Evolutionary conservation across 495 filamentous ascomycete genomes (phyloP).

Genomic region (Xylaria flabelliformis): DNA sequence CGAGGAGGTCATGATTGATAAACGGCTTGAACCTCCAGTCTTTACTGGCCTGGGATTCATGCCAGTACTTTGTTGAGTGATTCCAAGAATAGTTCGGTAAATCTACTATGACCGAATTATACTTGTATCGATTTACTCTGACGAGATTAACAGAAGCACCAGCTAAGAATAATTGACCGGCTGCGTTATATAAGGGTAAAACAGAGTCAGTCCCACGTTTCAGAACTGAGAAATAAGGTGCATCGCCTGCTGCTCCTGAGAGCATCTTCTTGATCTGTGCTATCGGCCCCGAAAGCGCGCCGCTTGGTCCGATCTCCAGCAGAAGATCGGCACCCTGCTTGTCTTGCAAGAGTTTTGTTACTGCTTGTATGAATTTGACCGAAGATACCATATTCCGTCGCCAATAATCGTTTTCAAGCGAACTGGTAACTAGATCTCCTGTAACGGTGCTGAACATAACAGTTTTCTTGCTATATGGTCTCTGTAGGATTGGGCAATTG

Average conservation of each 20-base stretch:
- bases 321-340: slow-evolving; percentile 35
- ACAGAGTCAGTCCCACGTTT: neutral
- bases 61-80: slow-evolving; percentile 44
- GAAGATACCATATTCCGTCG: slow-evolving; percentile 41
- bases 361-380: slow-evolving; percentile 48
- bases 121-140: neutral
- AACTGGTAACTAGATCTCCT: slow-evolving; percentile 29
- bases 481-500: neutral
- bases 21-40: slow-evolving; percentile 34
- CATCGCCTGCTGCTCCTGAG: neutral
- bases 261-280: slow-evolving; percentile 43
- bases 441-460: slow-evolving; percentile 48
- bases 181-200: slow-evolving; percentile 32
- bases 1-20: slow-evolving; percentile 32
- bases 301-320: slow-evolving; percentile 61
- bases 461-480: slow-evolving; percentile 2
- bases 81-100: slow-evolving; percentile 57
- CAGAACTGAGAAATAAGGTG: slow-evolving; percentile 38
- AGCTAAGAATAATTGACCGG: slow-evolving; percentile 37
- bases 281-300: slow-evolving; percentile 52
- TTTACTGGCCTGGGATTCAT: slow-evolving; percentile 39
- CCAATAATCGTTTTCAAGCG: slow-evolving; percentile 41
- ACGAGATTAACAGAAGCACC: neutral
- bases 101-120: slow-evolving; percentile 32
- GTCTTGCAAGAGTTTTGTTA: slow-evolving; percentile 10